Conservation (phyloP, 495 filamentous ascomycete species). For the Penicillium roqueforti region DNA sequence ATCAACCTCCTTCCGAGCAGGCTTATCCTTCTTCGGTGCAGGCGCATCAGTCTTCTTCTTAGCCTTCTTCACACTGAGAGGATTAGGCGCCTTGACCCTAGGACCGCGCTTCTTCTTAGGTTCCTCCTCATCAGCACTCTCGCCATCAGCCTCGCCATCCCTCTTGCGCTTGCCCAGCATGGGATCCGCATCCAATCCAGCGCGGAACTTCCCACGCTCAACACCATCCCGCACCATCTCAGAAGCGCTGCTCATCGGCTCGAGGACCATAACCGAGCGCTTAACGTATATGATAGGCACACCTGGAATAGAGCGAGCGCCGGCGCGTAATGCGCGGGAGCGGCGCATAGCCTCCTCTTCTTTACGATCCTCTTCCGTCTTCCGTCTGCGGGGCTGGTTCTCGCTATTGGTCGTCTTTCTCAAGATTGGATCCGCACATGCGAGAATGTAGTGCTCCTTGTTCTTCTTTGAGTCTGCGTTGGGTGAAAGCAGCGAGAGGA, state of each 20-base stretch:
- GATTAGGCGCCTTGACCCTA: constrained; percentile 82
- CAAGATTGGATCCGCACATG: constrained; percentile 51
- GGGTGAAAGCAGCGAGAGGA: constrained; percentile 73
- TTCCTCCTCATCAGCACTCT: constrained; percentile 37
- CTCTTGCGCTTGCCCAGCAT: constrained; percentile 41
- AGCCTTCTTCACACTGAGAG: constrained; percentile 81
- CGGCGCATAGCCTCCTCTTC: constrained; percentile 34
- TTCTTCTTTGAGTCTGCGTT: constrained; percentile 59
- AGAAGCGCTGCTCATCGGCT: constrained; percentile 71
- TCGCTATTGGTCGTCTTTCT: constrained; percentile 25
- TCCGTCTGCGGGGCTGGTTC: constrained; percentile 23
- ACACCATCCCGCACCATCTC: constrained; percentile 58
- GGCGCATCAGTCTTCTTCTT: constrained; percentile 46
- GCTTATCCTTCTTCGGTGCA: constrained; percentile 18
- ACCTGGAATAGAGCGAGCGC: constrained; percentile 53
- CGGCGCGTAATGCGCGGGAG: constrained; percentile 31
- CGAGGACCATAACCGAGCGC: constrained; percentile 83
- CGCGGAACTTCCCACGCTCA: constrained; percentile 72
- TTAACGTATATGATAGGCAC: constrained; percentile 79
- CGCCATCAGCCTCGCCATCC: constrained; percentile 27
- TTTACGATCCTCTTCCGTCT: constrained; percentile 26
- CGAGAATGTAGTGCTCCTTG: constrained; percentile 87
- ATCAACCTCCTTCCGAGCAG: constrained; percentile 7
- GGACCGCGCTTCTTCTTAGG: constrained; percentile 56
- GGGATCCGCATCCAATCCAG: constrained; percentile 55